Base-by-base conservation (phyloP, 1,284 basidiomycete genomes). In the Ustilago cynodontis region DNA sequence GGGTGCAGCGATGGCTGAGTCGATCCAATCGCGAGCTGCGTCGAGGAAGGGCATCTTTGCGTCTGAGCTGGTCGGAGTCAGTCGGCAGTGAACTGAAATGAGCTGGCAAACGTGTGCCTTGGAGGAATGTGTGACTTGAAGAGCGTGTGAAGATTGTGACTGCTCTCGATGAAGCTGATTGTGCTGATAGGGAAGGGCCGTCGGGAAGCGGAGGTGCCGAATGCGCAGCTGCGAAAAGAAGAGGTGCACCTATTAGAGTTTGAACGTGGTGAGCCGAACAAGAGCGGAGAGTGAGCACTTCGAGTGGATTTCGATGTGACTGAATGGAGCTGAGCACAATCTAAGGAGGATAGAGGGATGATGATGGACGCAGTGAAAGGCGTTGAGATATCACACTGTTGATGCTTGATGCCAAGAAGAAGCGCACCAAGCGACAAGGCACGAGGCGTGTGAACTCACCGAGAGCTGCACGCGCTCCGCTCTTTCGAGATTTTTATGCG, bases 31-130 rank as follows among this genome's bases (percentile, higher is more conserved):
- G 22, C 39, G 52, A 41, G 47, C 39, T 26, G 51, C 20, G 1
- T 37, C 24, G 20, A 65, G 35, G 2, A 56, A 58, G 5, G 71
- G 71, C 65, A 68, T 68, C 14, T 7, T 47, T 43, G 24, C 45
- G 31, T 28, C 13, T 37, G 39, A 51, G 35, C 18, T 50, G 31
- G 13, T 58, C 41, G 45, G 20, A 26, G 16, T 52, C 35, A n/a
- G 6, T 50, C 28, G n/a, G 47, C 14, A 8, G 4, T 26, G 24
- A 49, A 49, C 47, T 14, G 16, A 14, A 10, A 26, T 49, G 4
- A 11, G 14, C 28, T 49, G 24, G 16, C 26, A 4, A 14, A 11
- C 26, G 24, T 28, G 47, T 49, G 43, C 7, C 43, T 45, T 22
- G n/a, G 22, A 16, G 2, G 43, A n/a, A 16, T 16, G 43, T 45